Percentiles rank a stretch among this genome's conserved stretches.
Evolutionary conservation across 768 basidiomycete genomes (phyloP).

Genomic region (Psilocybe tampanensis): DNA sequence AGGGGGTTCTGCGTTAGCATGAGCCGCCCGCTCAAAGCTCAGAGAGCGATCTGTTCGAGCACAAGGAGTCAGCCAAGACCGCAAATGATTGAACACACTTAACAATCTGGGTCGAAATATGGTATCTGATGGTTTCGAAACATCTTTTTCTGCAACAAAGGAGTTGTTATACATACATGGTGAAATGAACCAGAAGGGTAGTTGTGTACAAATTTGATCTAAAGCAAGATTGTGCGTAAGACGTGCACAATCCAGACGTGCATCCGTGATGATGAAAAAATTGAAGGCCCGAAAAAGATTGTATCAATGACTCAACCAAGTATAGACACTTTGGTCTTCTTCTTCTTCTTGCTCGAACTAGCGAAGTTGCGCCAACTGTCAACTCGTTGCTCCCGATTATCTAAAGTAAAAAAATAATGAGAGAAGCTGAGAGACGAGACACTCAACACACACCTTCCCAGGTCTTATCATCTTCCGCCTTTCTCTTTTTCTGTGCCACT

Average conservation of each 20-base stretch:
- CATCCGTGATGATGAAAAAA: constrained; percentile 10
- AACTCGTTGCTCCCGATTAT: constrained; percentile 78
- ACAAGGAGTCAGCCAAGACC: constrained; percentile 22
- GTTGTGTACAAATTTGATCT: constrained; percentile 16
- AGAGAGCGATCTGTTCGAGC: constrained; percentile 12
- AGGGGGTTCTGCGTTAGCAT: too few species aligned
- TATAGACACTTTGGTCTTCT: constrained; percentile 67
- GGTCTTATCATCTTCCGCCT: constrained; percentile 82
- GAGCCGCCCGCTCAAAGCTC: not conserved
- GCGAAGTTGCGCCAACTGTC: constrained; percentile 82
- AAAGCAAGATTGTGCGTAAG: too few species aligned
- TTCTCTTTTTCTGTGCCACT: constrained; percentile 73
- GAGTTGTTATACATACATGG: constrained; percentile 21
- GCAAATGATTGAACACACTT: constrained; percentile 22
- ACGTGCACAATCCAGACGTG: constrained; percentile 6
- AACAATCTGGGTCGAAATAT: constrained; percentile 5
- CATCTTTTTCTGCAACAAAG: constrained; percentile 1
- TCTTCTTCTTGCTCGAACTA: constrained; percentile 76
- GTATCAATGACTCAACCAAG: constrained; percentile 54
- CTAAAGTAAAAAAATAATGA: constrained; percentile 34
- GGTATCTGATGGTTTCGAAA: not conserved
- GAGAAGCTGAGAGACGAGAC: not conserved
- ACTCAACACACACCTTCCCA: constrained; percentile 75
- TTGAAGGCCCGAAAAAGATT: constrained; percentile 8
- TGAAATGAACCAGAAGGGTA: constrained; percentile 1